phyloP scores from a whole-genome alignment of 306 rosid species.

The Vigna angularis region DNA sequence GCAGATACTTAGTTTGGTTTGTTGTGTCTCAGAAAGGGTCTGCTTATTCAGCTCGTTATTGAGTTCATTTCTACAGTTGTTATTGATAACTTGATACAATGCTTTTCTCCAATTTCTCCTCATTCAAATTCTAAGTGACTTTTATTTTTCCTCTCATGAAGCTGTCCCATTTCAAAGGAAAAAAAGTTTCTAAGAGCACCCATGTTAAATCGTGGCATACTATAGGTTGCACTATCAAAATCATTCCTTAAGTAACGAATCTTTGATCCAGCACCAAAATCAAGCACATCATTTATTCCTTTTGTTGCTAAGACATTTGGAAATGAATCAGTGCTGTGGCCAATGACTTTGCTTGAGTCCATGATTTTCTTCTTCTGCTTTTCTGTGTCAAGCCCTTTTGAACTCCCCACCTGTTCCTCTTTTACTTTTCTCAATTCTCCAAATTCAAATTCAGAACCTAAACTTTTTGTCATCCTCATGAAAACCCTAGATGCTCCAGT shows the following conservation, averaged over 20 bases:
- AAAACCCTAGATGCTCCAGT: slow-evolving; percentile 5
- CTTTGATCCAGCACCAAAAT: slow-evolving; percentile 26
- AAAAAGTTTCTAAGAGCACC: slow-evolving; percentile 32
- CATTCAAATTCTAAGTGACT: slow-evolving; percentile 11
- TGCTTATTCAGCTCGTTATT: neutral
- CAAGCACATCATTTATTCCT: slow-evolving; percentile 25
- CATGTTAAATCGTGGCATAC: slow-evolving; percentile 14
- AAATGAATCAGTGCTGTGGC: slow-evolving; percentile 5
- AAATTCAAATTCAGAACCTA: slow-evolving; percentile 41
- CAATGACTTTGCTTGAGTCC: neutral
- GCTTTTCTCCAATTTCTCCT: slow-evolving; percentile 10
- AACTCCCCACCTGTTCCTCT: slow-evolving; percentile 39
- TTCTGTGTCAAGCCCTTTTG: slow-evolving; percentile 21
- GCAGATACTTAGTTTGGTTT: slow-evolving; percentile 20
- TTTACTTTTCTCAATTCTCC: slow-evolving; percentile 50
- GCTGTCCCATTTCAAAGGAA: slow-evolving; percentile 28
- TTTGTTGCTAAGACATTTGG: slow-evolving; percentile 32
- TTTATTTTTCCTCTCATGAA: slow-evolving; percentile 24
- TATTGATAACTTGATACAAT: neutral
- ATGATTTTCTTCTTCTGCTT: slow-evolving; percentile 38
- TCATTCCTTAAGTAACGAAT: neutral
- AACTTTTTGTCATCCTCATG: slow-evolving; percentile 26
- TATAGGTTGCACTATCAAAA: slow-evolving; percentile 29
- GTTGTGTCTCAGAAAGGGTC: slow-evolving; percentile 4
- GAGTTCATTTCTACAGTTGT: slow-evolving; percentile 9